These are phyloP conservation scores for Erysimum cheiri DNA, from an alignment of 441 rosid genomes.

Conservation along the genomic window DNA sequence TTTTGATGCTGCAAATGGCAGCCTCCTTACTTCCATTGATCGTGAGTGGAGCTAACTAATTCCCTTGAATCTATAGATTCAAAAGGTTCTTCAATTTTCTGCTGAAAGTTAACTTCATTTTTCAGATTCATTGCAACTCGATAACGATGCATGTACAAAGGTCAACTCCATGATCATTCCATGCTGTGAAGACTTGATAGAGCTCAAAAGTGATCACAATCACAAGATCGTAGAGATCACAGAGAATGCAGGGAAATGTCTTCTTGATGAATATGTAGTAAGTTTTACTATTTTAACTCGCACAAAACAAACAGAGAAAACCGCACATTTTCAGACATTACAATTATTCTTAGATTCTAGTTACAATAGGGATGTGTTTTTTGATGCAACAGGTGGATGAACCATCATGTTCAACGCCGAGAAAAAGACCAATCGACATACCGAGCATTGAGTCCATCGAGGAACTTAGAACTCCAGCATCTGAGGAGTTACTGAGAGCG, in stretches of 20 bases:
- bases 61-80: constrained; percentile 1
- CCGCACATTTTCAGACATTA: constrained; percentile 9
- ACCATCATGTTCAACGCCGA: constrained; percentile 94
- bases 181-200: constrained; percentile 78
- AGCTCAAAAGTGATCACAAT: constrained; percentile 84
- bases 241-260: constrained; percentile 89
- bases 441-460: constrained; percentile 85
- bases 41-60: constrained; percentile 56
- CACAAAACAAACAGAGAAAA: constrained; percentile 3
- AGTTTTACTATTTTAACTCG: constrained; percentile 32
- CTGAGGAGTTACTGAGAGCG: constrained; percentile 75
- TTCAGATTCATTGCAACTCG: constrained; percentile 91
- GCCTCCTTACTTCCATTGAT: constrained; percentile 73
- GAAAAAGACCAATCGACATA: constrained; percentile 76
- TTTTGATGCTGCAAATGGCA: constrained; percentile 64
- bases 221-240: constrained; percentile 85
- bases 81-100: not conserved
- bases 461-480: constrained; percentile 88
- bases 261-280: constrained; percentile 84
- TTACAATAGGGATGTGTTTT: constrained; percentile 2
- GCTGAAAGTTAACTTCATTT: constrained; percentile 1
- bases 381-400: constrained; percentile 72
- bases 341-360: not conserved
- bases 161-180: constrained; percentile 84
- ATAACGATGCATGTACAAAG: constrained; percentile 82